Evolutionary conservation across 805 yeast species (phyloP).

Genomic region (Teunomyces aglyptinius): DNA sequence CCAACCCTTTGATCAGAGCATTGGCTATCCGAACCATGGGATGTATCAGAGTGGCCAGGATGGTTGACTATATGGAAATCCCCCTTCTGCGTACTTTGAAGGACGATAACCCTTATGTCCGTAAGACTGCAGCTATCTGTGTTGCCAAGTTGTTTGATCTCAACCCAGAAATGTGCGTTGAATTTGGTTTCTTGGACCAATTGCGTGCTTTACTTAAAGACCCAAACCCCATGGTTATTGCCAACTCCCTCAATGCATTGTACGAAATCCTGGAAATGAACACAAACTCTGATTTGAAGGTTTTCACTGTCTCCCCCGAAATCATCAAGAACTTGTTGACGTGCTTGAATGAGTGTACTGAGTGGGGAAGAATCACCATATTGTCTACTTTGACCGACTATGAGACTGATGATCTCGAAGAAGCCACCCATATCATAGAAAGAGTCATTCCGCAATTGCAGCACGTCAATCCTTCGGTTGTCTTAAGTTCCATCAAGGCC

Average conservation of each 20-base stretch:
- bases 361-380: constrained; percentile 96
- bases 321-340: constrained; percentile 62
- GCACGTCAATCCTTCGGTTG: constrained; percentile 96
- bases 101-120: constrained; percentile 95
- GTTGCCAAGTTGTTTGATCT: constrained; percentile 93
- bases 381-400: constrained; percentile 78
- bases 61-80: constrained; percentile 90
- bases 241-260: constrained; percentile 85
- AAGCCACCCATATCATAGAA: constrained; percentile 83
- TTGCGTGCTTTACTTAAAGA: constrained; percentile 72
- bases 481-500: constrained; percentile 78
- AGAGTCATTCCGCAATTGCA: constrained; percentile 92
- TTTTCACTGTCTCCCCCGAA: constrained; percentile 38
- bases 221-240: constrained; percentile 95
- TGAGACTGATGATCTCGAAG: constrained; percentile 51
- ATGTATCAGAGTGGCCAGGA: constrained; percentile 90
- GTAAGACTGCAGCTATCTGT: constrained; percentile 96
- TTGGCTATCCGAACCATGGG: constrained; percentile 99
- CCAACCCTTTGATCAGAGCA: constrained; percentile 93
- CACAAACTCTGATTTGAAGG: constrained; percentile 40
- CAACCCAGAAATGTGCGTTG: constrained; percentile 75
- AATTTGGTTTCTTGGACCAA: constrained; percentile 77
- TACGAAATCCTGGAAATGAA: constrained; percentile 77
- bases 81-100: constrained; percentile 81
- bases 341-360: constrained; percentile 95